Conservation (phyloP, 306 rosid genomes). For the Fragaria ananassa region DNA sequence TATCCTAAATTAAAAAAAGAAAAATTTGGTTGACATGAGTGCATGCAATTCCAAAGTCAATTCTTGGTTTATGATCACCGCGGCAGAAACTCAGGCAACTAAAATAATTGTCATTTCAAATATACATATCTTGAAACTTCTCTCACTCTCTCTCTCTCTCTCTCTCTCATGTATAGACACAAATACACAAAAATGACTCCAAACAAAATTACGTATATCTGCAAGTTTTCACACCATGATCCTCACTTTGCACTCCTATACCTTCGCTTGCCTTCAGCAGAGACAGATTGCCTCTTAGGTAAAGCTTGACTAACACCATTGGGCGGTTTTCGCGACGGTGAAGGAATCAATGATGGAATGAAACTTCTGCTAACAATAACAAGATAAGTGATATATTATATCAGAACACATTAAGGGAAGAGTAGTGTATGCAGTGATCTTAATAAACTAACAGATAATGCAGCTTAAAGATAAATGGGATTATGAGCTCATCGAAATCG, state of each 20-base stretch:
- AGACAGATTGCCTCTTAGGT: conserved; percentile 30
- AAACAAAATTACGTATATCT: conserved; percentile 6
- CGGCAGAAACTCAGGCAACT: conserved; percentile 38
- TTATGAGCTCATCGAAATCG: neutral
- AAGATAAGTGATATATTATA: neutral
- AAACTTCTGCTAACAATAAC: conserved; percentile 45
- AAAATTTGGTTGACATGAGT: no score
- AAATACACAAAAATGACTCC: conserved; percentile 24
- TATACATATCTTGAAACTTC: neutral
- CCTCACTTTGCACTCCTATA: conserved; percentile 49
- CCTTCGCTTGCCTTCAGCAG: conserved; percentile 52
- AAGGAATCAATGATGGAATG: conserved; percentile 76
- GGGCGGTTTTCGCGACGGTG: conserved; percentile 58
- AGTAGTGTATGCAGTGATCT: neutral
- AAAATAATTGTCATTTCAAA: conserved; percentile 27
- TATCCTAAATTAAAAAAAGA: no score
- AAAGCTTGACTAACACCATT: conserved; percentile 31
- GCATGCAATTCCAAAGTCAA: no score
- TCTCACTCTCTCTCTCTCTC: conserved; percentile 20
- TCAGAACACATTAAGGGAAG: neutral
- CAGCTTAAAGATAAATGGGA: neutral
- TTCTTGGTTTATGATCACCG: no score
- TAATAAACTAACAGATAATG: neutral
- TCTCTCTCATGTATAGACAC: conserved; percentile 19
- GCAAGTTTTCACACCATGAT: conserved; percentile 19